Conservation (phyloP, 331 rosid genomes). For the Pyracantha coccinea region DNA sequence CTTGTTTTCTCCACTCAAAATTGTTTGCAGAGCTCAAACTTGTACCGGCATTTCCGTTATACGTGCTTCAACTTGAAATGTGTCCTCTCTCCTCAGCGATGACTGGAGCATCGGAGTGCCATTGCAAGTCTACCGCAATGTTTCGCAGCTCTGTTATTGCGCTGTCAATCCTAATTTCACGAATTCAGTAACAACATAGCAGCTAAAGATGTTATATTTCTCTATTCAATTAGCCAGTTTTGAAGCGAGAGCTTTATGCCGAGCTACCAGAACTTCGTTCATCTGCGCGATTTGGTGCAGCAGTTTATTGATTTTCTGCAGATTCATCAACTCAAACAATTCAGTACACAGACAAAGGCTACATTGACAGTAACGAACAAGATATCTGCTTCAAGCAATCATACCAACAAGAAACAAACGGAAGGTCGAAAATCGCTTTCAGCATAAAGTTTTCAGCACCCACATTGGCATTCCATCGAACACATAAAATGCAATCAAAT, state of each 20-base stretch:
- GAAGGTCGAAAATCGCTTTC: not conserved
- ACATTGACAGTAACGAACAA: not conserved
- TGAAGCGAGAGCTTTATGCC: slow-evolving; percentile 15
- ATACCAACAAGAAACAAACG: not conserved
- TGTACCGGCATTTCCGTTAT: not conserved
- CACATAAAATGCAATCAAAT: not conserved
- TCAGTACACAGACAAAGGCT: too few species aligned
- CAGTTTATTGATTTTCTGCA: slow-evolving; percentile 28
- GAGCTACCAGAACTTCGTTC: slow-evolving; percentile 25
- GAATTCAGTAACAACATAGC: not conserved
- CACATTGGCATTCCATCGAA: slow-evolving; percentile 6
- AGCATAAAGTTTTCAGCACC: not conserved
- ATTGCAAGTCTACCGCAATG: not conserved
- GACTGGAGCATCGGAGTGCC: not conserved
- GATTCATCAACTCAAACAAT: not conserved
- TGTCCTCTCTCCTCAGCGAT: not conserved
- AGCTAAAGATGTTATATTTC: not conserved
- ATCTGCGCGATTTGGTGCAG: slow-evolving; percentile 24
- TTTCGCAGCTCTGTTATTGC: not conserved
- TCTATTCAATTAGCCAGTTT: not conserved
- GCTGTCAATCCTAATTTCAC: not conserved
- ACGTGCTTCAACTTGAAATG: not conserved
- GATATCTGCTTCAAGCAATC: not conserved
- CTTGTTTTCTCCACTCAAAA: not conserved
- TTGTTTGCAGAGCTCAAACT: not conserved